phyloP scores from a whole-genome alignment of 2,329 filamentous ascomycete genomes.

The Neoarthrinium moseri region DNA sequence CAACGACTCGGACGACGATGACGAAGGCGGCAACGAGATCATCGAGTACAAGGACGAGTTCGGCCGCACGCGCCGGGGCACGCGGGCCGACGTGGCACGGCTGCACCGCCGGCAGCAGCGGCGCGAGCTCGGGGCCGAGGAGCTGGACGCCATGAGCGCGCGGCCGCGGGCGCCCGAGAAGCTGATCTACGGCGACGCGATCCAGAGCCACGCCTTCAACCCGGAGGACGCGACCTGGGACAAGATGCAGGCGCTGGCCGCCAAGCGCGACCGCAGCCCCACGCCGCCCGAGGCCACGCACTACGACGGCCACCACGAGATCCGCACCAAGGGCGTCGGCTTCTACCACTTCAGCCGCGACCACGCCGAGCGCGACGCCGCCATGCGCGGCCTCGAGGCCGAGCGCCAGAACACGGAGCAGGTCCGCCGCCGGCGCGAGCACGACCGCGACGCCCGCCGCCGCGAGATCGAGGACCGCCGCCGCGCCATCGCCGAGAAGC shows the following conservation, averaged over 20 bases:
- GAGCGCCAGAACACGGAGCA: constrained; percentile 69
- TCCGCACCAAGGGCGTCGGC: constrained; percentile 82
- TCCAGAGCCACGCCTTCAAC: constrained; percentile 82
- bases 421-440: constrained; percentile 53
- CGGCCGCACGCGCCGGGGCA: constrained; percentile 75
- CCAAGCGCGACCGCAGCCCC: constrained; percentile 72
- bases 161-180: constrained; percentile 63
- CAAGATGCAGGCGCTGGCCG: constrained; percentile 76
- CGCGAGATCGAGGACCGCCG: constrained; percentile 64
- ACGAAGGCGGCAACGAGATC: constrained; percentile 54
- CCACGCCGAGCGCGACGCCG: constrained; percentile 56
- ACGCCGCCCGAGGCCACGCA: constrained; percentile 80
- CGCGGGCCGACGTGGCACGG: constrained; percentile 64
- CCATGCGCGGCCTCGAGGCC: constrained; percentile 74
- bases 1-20: constrained; percentile 55
- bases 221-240: constrained; percentile 59
- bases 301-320: constrained; percentile 82
- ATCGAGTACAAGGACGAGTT: constrained; percentile 92
- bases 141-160: constrained; percentile 68
- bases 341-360: constrained; percentile 89
- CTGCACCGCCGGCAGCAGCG: constrained; percentile 57
- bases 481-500: constrained; percentile 58
- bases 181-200: constrained; percentile 80
- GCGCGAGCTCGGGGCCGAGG: constrained; percentile 53
- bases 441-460: constrained; percentile 56